Conservation (phyloP, 495 filamentous ascomycete genomes). For the Aspergillus cavernicola region DNA sequence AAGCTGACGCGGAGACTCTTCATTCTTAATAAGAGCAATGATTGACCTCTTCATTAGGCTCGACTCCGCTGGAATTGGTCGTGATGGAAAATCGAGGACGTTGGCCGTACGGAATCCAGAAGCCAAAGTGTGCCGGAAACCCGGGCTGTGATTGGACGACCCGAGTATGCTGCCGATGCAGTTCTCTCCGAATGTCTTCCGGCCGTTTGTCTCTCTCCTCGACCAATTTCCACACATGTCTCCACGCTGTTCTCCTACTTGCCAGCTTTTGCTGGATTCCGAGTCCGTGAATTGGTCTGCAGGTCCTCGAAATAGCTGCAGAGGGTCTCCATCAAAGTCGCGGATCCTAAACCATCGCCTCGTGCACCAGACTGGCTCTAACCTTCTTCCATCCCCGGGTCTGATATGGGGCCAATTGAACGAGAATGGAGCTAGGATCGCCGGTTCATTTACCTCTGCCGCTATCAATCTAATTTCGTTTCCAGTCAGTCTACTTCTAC, state of each 20-base stretch:
- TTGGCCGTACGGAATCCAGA: constrained; percentile 8
- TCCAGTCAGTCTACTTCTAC: constrained; percentile 14
- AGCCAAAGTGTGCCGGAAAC: constrained; percentile 24
- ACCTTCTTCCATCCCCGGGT: constrained; percentile 1
- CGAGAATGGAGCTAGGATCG: constrained; percentile 7
- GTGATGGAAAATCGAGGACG: too few species aligned
- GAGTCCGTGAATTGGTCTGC: neutral
- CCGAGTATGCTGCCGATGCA: constrained; percentile 10
- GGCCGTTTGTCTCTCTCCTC: constrained; percentile 6
- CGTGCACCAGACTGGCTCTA: constrained; percentile 5
- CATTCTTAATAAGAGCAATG: neutral
- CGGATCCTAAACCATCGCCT: constrained; percentile 5
- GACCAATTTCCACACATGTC: constrained; percentile 20
- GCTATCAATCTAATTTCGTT: constrained; percentile 8
- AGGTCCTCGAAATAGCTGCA: constrained; percentile 6
- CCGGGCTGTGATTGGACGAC: constrained; percentile 23
- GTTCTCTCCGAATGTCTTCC: neutral
- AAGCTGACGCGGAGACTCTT: neutral
- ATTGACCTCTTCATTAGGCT: neutral
- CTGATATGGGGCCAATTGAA: constrained; percentile 10
- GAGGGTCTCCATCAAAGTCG: neutral
- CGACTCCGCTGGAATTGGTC: neutral
- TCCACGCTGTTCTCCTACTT: constrained; percentile 19
- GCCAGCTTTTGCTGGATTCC: neutral
- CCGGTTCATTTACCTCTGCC: constrained; percentile 6